Evolutionary conservation across 345 rosid species (phyloP), one percentile per base, ranked within the genome.

Genomic region (Adansonia digitata): DNA sequence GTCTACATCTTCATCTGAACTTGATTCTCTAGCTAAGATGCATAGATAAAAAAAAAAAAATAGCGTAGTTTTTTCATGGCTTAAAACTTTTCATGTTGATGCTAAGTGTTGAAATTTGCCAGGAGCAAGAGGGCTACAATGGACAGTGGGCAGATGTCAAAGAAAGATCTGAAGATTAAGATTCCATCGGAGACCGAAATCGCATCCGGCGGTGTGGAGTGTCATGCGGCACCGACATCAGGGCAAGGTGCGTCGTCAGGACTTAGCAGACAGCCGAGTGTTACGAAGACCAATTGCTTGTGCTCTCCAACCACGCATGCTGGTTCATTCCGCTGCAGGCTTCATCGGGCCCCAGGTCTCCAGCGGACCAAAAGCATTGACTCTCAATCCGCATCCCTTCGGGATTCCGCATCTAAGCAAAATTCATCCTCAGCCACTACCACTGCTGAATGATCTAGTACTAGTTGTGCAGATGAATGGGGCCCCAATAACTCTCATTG

Each of bases 231-330:
- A 12, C 40, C 81, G 29, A 35, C 79, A 61, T 27, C 66, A 2
- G 75, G 56, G 35, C 59, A 56, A 17, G 74, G 22, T 27, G 22
- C 73, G 11, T 8, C 79, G 0, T n/a, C n/a, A n/a, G 71, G 62
- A 17, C 84, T 88, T 3, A 71, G 83, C 6, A 85, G 94, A 73
- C 97, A 89, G 69, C 71, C 85, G 4, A 89, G 92, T 77, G 75
- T 80, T 35, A 73, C 85, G 4, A 91, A 85, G 87, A 83, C 10
- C 67, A 86, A 40, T 8, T 91, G 97, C 69, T 84, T 93, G 2
- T 93, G 97, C 82, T 85, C 92, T 20, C 94, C 97, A 34, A 91
- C 94, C 34, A 89, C 90, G 39, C 98, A 91, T 56, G 89, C 89
- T 2, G 93, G 92, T 73, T 91, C 93, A 42, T 87, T 86, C 83